Evolutionary conservation across 176 grass and related monocot genomes (phyloP).

Genomic region (Cenchrus fungigraminus): DNA sequence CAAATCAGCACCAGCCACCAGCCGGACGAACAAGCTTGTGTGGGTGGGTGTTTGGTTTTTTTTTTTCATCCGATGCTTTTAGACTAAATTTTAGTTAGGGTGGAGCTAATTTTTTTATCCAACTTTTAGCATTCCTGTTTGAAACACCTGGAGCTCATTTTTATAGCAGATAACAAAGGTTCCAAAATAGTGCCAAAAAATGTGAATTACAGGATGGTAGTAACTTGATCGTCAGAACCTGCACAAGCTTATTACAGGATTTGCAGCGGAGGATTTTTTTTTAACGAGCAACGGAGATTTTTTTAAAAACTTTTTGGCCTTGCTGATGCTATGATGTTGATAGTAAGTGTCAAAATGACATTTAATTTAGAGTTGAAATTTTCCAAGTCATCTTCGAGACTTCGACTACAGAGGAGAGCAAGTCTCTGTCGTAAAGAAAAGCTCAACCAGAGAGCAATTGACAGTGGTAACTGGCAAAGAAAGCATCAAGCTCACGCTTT

Average conservation of each 20-base stretch:
- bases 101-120: too few species aligned
- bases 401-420: not conserved
- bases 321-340: conserved; percentile 12
- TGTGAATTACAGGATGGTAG: not conserved
- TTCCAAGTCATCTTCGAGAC: not conserved
- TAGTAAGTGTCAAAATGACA: not conserved
- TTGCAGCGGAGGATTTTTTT: not conserved
- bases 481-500: conserved; percentile 17
- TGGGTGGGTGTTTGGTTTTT: too few species aligned
- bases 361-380: not conserved
- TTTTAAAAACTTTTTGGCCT: not conserved
- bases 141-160: too few species aligned
- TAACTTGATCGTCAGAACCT: not conserved
- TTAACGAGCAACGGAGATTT: not conserved
- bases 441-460: conserved; percentile 2
- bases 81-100: too few species aligned
- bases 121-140: too few species aligned
- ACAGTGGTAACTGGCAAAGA: not conserved
- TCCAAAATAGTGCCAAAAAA: too few species aligned
- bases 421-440: not conserved
- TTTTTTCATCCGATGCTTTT: too few species aligned
- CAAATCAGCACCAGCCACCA: too few species aligned
- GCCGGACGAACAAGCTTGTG: too few species aligned
- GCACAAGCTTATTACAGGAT: not conserved
- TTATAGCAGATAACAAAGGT: too few species aligned